phyloP scores from a whole-genome alignment of 768 basidiomycete genomes.

The Scleroderma bovista region DNA sequence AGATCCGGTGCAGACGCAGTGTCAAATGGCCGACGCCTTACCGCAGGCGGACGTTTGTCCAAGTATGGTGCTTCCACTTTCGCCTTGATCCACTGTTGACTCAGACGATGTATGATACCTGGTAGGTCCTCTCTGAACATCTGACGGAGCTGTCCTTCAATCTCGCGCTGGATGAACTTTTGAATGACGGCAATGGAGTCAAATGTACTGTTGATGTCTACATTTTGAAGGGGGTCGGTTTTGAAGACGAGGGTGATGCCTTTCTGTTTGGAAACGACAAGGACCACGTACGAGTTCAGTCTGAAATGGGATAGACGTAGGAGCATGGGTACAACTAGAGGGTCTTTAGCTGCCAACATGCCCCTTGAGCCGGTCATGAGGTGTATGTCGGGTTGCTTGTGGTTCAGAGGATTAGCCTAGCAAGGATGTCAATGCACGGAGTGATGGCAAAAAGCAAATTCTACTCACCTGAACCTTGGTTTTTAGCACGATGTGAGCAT shows the following conservation, averaged over 20 bases:
- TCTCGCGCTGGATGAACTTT: conserved; percentile 95
- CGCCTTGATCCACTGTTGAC: conserved; percentile 93
- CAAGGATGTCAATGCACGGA: conserved; percentile 4
- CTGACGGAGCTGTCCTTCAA: conserved; percentile 93
- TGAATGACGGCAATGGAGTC: conserved; percentile 98
- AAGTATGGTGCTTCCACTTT: conserved; percentile 92
- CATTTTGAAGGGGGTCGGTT: conserved; percentile 96
- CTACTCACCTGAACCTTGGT: conserved; percentile 85
- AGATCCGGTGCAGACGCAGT: conserved; percentile 40
- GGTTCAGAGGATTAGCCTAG: conserved; percentile 92
- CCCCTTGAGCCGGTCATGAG: conserved; percentile 77
- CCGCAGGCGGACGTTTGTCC: conserved; percentile 42
- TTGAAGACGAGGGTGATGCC: conserved; percentile 99
- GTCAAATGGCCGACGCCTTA: conserved; percentile 30
- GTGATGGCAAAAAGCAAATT: background rate
- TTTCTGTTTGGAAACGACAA: conserved; percentile 95
- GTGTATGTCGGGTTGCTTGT: conserved; percentile 87
- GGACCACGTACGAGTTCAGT: conserved; percentile 91
- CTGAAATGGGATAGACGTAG: conserved; percentile 94
- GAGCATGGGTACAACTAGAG: conserved; percentile 96
- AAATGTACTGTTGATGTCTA: conserved; percentile 96
- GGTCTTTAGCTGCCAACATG: conserved; percentile 91
- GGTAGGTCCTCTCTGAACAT: conserved; percentile 98
- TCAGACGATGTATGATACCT: conserved; percentile 91
- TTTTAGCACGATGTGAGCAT: conserved; percentile 80